phyloP scores from a whole-genome alignment of 805 yeast species.

The Hyphopichia homilentoma region DNA sequence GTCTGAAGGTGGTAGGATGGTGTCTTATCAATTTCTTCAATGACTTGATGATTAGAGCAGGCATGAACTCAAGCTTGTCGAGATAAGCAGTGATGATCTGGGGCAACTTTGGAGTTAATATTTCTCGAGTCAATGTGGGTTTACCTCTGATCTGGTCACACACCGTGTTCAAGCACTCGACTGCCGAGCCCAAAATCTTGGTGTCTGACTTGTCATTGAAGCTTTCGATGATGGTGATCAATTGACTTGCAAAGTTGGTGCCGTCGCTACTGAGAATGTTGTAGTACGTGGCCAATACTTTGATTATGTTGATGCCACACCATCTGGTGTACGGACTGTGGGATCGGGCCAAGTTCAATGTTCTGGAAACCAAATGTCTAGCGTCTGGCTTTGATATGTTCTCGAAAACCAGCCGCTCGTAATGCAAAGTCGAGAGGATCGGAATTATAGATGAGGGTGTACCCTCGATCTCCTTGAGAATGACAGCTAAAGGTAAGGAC shows the following conservation, averaged over 20 bases:
- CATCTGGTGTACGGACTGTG: conserved; percentile 43
- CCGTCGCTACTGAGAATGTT: conserved; percentile 41
- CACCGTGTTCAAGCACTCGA: conserved; percentile 39
- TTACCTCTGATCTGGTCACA: conserved; percentile 64
- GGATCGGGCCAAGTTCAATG: conserved; percentile 25
- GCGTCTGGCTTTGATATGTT: conserved; percentile 48
- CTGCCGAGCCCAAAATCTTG: conserved; percentile 30
- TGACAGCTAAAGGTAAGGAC: conserved; percentile 20
- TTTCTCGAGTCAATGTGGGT: conserved; percentile 79
- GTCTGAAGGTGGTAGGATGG: conserved; percentile 80
- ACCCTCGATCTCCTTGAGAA: conserved; percentile 23
- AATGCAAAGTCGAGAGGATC: conserved; percentile 25
- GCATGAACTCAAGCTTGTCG: conserved; percentile 28
- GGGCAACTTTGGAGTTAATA: conserved; percentile 75
- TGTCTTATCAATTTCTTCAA: conserved; percentile 41
- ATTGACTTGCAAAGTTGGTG: conserved; percentile 30
- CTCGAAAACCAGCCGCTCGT: conserved; percentile 26
- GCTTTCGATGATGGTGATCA: conserved; percentile 40
- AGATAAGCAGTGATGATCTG: conserved; percentile 54
- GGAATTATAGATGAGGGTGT: conserved; percentile 26
- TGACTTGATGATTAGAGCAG: conserved; percentile 31
- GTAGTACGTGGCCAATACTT: conserved; percentile 39
- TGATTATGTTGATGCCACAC: conserved; percentile 55
- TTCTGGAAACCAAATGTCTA: conserved; percentile 45
- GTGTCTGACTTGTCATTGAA: conserved; percentile 29